Evolutionary conservation across 352 stramenopile genomes (phyloP).

Genomic region (Phytophthora lateralis): DNA sequence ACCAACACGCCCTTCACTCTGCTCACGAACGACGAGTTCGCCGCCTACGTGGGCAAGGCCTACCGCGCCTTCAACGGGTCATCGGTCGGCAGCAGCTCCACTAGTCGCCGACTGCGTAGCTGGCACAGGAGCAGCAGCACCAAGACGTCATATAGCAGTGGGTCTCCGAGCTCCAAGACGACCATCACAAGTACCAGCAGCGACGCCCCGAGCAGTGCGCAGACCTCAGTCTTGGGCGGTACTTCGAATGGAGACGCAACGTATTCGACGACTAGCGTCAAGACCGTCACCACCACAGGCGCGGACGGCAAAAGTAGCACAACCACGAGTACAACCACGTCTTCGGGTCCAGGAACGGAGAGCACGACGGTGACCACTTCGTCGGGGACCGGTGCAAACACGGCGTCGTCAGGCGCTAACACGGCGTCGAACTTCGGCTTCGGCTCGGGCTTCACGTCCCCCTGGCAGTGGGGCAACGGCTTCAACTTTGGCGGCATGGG

Average conservation of each 20-base stretch:
- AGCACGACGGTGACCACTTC: constrained; percentile 33
- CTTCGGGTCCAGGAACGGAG: constrained; percentile 23
- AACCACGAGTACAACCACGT: constrained; percentile 28
- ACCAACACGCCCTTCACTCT: constrained; percentile 61
- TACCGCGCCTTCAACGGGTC: constrained; percentile 30
- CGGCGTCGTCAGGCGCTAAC: constrained; percentile 6
- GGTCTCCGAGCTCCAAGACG: constrained; percentile 16
- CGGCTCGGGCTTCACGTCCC: constrained; percentile 18
- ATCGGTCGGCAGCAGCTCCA: constrained; percentile 9
- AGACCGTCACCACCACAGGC: constrained; percentile 22
- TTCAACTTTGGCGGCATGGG: constrained; percentile 28
- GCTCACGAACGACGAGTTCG: constrained; percentile 60
- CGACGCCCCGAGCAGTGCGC: constrained; percentile 4
- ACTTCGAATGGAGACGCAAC: constrained; percentile 4
- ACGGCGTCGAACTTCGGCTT: constrained; percentile 22
- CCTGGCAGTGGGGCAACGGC: constrained; percentile 35
- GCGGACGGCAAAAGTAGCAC: constrained; percentile 30
- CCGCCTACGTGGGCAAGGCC: constrained; percentile 36
- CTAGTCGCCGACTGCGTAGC: constrained; percentile 24
- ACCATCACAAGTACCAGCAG: constrained; percentile 23
- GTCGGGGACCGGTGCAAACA: constrained; percentile 15
- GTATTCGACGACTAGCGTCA: constrained; percentile 18
- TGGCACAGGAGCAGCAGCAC: constrained; percentile 33
- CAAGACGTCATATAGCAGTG: constrained; percentile 28
- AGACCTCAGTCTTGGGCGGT: constrained; percentile 12